Percentiles rank a stretch among this genome's conserved stretches.
Evolutionary conservation across 371 early-diverging fungal genomes (phyloP).

Genomic region (Circinella minor): DNA sequence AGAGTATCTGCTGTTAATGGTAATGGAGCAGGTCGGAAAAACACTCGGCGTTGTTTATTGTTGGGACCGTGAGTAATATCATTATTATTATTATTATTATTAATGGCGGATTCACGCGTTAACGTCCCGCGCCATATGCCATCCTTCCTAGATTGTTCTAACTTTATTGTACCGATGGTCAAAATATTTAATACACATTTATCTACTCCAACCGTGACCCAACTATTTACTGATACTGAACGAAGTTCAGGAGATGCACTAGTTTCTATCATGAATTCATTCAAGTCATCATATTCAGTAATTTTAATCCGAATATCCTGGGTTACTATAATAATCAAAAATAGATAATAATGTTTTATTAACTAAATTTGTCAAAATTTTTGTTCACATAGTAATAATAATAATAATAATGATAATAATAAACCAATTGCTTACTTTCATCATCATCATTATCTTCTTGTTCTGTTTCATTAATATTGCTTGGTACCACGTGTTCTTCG

Average conservation of each 20-base stretch:
- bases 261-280: slow-evolving; percentile 50
- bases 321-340: not conserved
- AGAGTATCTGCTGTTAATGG: slow-evolving; percentile 51
- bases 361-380: not conserved
- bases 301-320: slow-evolving; percentile 29
- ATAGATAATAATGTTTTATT: not conserved
- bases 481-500: not conserved
- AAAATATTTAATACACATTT: slow-evolving; percentile 42
- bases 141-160: slow-evolving; percentile 18
- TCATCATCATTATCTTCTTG: not conserved
- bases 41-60: not conserved
- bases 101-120: not conserved
- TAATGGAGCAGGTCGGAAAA: slow-evolving; percentile 12
- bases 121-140: slow-evolving; percentile 2
- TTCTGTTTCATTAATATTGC: not conserved
- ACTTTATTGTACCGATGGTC: slow-evolving; percentile 29
- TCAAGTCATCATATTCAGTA: slow-evolving; percentile 57
- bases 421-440: not conserved
- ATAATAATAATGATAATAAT: not conserved
- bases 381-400: not conserved
- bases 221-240: slow-evolving; percentile 38
- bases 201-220: slow-evolving; percentile 55
- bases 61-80: no score
- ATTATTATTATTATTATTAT: slow-evolving; percentile 7
- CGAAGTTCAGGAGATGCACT: slow-evolving; percentile 34